Evolutionary conservation across 2,329 filamentous ascomycete genomes (phyloP), one percentile per base, ranked within the genome.

Genomic region (Claviceps sp.): DNA sequence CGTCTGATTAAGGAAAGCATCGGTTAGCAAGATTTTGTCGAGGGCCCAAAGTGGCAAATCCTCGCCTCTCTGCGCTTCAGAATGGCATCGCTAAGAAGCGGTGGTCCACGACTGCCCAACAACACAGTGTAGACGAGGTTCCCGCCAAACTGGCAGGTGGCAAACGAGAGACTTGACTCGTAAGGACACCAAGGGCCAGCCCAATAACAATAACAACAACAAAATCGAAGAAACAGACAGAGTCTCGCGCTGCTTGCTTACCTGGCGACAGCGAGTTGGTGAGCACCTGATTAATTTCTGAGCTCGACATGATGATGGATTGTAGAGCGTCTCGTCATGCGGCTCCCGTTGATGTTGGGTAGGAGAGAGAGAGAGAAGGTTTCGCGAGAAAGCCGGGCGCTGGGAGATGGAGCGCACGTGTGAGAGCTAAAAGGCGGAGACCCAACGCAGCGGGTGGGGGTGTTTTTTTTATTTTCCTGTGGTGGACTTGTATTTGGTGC

Each of bases 231-330:
- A 34, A 34, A 34, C 30, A 34, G 30, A 34, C 30, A 11, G 10
- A 34, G 30, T 11, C 30, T 10, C 30, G 30, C 30, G 30, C 10
- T 11, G 30, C 30, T 50, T 59, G 72, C 85, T 70, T 76, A 97
- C 93, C 91, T 68, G 90, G 80, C 67, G 90, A 94, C 74, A 97
- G 83, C 71, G 93, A 97, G 77, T 90, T 91, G 73, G 89, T 83
- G 77, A 98, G 86, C 76, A 98, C 91, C 75, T 89, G 85, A 77
- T 91, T 95, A 77, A 97, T 94, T 76, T 97, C 89, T 86, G 94
- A 74, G 76, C 75, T 79, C 71, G 77, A 79, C 78, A 81, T 89
- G 70, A 66, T 76, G 69, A 66, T 62, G 64, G 65, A 63, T 61
- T 59, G 59, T 55, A 52, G 56, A 56, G 55, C 58, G 61, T 60